Evolutionary conservation across 2,329 filamentous ascomycete genomes (phyloP), one percentile per base, ranked within the genome.

Genomic region (Triangularia setosa): DNA sequence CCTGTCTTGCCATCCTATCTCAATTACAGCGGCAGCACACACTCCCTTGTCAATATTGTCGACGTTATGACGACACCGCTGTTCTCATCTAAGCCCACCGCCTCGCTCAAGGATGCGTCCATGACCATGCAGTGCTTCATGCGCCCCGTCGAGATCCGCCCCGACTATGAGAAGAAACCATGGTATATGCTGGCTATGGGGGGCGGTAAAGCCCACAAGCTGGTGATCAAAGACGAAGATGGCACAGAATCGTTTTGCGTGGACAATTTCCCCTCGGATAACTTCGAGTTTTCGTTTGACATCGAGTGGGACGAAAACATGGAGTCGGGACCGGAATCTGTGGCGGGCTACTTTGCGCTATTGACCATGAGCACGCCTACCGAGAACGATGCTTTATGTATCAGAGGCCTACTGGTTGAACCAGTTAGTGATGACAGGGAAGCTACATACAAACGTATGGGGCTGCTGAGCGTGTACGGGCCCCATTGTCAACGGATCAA

Each of bases 121-220:
- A 21, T 62, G 30, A n/a, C 7, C 14, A n/a, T 62, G 33, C 53
- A 23, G 3, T 62, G 61, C 33, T 62, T 27, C 33, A 16, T 62
- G 35, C 53, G 53, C 5, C 33, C 30, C 21, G 61, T 62, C 53
- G 61, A 62, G 54, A 25, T 62, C 14, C 53, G 53, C 24, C 61
- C 61, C 14, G 61, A 62, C 18, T 62, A 62, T 23, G 54, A 57
- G n/a, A 58, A 52, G 53, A 62, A 58, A 30, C 53, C 61, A 8
- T 62, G 61, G 61, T 62, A 62, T 23, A 52, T 62, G 61, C 25
- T 62, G 54, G 61, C 61, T 40, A 62, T 62, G 23, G 35, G 61
- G 2, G 61, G 61, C 21, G 61, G 61, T 14, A 62, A 62, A 44
- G 8, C 21, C 30, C 61, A 62, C 33, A 27, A 44, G n/a, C 61